A percentile compares a stretch with the other conserved stretches of the same genome.
Conservation (phyloP, 2,329 filamentous ascomycete genomes). For the Ilyonectria mors-panacis region DNA sequence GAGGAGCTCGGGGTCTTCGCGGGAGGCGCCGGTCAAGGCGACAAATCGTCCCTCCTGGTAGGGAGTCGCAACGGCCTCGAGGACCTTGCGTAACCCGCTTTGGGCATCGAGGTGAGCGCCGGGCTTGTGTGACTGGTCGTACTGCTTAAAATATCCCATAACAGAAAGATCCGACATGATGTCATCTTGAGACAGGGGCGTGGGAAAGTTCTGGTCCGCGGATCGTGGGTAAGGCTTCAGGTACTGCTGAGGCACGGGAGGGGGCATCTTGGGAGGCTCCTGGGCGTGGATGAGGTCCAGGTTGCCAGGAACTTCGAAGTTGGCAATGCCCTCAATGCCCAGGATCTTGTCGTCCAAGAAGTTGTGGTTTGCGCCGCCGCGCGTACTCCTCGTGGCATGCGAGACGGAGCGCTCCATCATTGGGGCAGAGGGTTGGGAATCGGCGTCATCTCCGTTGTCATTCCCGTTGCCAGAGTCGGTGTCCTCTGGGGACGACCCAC, state of each 20-base stretch:
- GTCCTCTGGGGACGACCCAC: slow-evolving; percentile 65
- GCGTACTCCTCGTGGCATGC: slow-evolving; percentile 75
- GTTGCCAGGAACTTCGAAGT: slow-evolving; percentile 72
- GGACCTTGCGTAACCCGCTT: slow-evolving; percentile 67
- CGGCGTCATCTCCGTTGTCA: slow-evolving; percentile 64
- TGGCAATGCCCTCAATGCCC: slow-evolving; percentile 72
- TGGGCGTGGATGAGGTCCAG: slow-evolving; percentile 69
- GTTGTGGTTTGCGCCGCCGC: slow-evolving; percentile 67
- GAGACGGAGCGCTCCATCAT: slow-evolving; percentile 76
- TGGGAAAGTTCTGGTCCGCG: slow-evolving; percentile 70
- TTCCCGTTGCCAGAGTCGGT: slow-evolving; percentile 69
- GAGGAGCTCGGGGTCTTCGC: slow-evolving; percentile 65
- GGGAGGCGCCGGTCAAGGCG: slow-evolving; percentile 62
- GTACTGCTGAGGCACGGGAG: slow-evolving; percentile 70
- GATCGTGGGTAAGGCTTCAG: slow-evolving; percentile 70
- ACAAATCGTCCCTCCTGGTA: slow-evolving; percentile 64
- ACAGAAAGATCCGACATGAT: slow-evolving; percentile 69
- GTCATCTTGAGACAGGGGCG: slow-evolving; percentile 65
- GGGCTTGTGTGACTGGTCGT: slow-evolving; percentile 66
- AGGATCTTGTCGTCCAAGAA: slow-evolving; percentile 71
- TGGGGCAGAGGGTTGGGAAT: slow-evolving; percentile 64
- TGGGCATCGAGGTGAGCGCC: slow-evolving; percentile 70
- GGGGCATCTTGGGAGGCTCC: slow-evolving; percentile 71
- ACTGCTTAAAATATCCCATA: slow-evolving; percentile 71
- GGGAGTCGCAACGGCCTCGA: slow-evolving; percentile 68